A percentile compares a stretch with the other conserved stretches of the same genome.
phyloP scores from a whole-genome alignment of 2,329 filamentous ascomycete genomes.

The Pseudogymnoascus sp. region DNA sequence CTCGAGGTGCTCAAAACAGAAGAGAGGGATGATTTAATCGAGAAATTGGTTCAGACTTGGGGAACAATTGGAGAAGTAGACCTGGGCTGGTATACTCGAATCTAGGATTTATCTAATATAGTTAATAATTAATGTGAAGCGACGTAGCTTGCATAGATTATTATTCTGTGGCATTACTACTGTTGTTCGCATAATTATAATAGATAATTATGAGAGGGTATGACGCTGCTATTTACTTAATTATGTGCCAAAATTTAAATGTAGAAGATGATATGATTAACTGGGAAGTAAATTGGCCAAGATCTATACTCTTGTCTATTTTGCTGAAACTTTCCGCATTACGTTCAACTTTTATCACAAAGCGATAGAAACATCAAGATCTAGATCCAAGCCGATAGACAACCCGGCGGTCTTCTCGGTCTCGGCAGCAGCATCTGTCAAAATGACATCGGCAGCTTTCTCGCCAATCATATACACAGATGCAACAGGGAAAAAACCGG shows the following conservation, averaged over 20 bases:
- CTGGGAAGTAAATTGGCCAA: background rate
- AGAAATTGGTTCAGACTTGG: background rate
- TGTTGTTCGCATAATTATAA: background rate
- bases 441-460: slow-evolving; percentile 26
- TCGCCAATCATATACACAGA: slow-evolving; percentile 24
- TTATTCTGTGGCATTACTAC: background rate
- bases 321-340: background rate
- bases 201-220: background rate
- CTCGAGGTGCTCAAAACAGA: slow-evolving; percentile 12
- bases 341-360: background rate
- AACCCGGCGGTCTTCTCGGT: background rate
- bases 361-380: background rate
- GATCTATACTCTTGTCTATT: background rate
- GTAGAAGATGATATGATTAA: background rate
- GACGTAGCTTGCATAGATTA: no score
- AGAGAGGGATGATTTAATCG: background rate
- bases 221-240: background rate
- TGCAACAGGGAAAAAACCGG: slow-evolving; percentile 28
- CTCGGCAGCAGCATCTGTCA: slow-evolving; percentile 10
- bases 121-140: background rate
- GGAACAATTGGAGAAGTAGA: slow-evolving; percentile 1
- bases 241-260: background rate
- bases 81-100: background rate
- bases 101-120: background rate
- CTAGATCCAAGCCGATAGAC: background rate